phyloP scores from a whole-genome alignment of 305 asterid genomes.

The Striga hermonthica region DNA sequence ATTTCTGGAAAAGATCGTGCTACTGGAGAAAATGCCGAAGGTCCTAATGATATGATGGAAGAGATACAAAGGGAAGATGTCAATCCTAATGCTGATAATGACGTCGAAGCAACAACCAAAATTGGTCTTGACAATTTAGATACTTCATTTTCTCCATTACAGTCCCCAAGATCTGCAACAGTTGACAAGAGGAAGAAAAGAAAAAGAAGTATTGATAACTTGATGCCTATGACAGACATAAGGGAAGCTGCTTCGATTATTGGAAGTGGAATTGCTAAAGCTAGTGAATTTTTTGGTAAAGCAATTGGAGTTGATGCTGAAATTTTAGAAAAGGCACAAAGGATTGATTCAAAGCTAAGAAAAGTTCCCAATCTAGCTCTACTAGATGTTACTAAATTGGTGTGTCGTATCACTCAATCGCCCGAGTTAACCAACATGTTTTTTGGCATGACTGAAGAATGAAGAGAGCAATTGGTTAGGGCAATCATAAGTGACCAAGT shows the following conservation, averaged over 20 bases:
- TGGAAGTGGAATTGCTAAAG: not conserved
- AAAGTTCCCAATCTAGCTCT: not conserved
- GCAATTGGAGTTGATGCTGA: not conserved
- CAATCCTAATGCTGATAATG: too few species aligned
- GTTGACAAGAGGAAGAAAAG: not conserved
- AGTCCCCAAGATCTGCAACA: not conserved
- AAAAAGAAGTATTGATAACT: not conserved
- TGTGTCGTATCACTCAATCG: not conserved
- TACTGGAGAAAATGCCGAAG: too few species aligned
- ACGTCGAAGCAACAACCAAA: too few species aligned
- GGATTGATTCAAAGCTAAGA: not conserved
- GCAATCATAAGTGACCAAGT: not conserved
- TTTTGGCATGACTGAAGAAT: not conserved
- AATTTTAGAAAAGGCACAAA: not conserved
- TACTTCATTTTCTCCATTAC: not conserved
- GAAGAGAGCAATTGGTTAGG: not conserved
- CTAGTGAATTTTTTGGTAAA: not conserved
- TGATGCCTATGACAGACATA: not conserved
- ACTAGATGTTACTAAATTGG: not conserved
- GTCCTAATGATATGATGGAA: too few species aligned
- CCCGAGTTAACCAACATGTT: not conserved
- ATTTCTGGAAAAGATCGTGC: conserved; percentile 15
- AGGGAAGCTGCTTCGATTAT: not conserved
- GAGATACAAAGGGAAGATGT: too few species aligned
- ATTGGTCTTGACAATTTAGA: not conserved